A percentile compares a stretch with the other conserved stretches of the same genome.
phyloP scores from a whole-genome alignment of 768 basidiomycete genomes.

The button mushroom (Agaricus bisporus) region DNA sequence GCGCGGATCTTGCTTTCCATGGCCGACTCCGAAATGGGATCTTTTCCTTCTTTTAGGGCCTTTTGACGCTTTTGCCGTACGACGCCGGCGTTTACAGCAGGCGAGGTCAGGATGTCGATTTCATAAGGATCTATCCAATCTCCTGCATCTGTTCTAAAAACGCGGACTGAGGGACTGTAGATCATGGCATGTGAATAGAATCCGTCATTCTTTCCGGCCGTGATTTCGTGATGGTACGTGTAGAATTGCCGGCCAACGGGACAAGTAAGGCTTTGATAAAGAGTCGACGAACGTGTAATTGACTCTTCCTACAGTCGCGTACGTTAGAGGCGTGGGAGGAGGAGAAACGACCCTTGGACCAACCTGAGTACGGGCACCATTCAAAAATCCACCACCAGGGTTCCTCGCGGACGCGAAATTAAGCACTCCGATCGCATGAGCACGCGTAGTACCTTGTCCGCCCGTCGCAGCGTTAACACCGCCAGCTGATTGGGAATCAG shows the following conservation, averaged over 20 bases:
- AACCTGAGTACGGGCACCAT: constrained; percentile 47
- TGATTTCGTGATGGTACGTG: constrained; percentile 32
- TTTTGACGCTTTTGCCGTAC: constrained; percentile 18
- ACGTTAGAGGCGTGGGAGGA: neutral
- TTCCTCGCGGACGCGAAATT: constrained; percentile 69
- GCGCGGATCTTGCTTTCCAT: constrained; percentile 21
- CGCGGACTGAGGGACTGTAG: constrained; percentile 52
- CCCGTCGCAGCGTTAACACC: neutral
- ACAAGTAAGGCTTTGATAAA: constrained; percentile 56
- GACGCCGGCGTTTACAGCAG: constrained; percentile 61
- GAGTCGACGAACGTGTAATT: constrained; percentile 64
- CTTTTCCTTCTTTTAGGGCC: neutral
- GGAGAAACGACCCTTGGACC: neutral
- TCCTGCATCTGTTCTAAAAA: constrained; percentile 57
- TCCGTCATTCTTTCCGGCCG: constrained; percentile 38
- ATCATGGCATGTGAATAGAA: constrained; percentile 71
- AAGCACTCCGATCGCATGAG: constrained; percentile 45
- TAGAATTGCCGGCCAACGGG: constrained; percentile 51
- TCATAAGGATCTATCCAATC: constrained; percentile 48
- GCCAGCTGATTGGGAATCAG: neutral
- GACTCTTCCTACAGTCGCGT: constrained; percentile 57
- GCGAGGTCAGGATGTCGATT: constrained; percentile 57
- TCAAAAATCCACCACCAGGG: constrained; percentile 65
- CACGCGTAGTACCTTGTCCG: neutral
- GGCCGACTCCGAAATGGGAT: constrained; percentile 4